A percentile compares a stretch with the other conserved stretches of the same genome.
phyloP scores from a whole-genome alignment of 495 filamentous ascomycete species.

The Neurospora intermedia region DNA sequence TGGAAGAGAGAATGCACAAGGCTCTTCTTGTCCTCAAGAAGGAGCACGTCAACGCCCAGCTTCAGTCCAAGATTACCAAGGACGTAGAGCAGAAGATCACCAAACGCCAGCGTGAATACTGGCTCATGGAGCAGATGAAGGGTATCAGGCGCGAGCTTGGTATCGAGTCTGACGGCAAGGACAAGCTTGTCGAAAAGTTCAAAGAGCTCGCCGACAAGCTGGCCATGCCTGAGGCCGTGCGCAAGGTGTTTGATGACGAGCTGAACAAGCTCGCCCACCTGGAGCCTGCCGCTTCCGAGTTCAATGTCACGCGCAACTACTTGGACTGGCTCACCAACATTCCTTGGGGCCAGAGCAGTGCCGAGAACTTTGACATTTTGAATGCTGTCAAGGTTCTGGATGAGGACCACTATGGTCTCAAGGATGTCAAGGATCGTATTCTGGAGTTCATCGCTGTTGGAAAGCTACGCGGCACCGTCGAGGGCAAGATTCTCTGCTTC shows the following conservation, averaged over 20 bases:
- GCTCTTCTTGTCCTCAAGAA: slow-evolving; percentile 89
- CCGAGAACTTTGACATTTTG: slow-evolving; percentile 91
- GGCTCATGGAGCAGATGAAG: slow-evolving; percentile 99
- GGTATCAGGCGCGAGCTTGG: slow-evolving; percentile 94
- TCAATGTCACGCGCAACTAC: slow-evolving; percentile 99
- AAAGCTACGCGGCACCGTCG: slow-evolving; percentile 91
- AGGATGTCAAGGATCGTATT: slow-evolving; percentile 98
- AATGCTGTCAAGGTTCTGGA: slow-evolving; percentile 86
- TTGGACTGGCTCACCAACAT: slow-evolving; percentile 98
- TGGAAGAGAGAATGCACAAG: slow-evolving; percentile 83
- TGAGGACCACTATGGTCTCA: slow-evolving; percentile 93
- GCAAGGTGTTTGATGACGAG: slow-evolving; percentile 97
- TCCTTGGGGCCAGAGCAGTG: slow-evolving; percentile 91
- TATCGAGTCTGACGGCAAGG: slow-evolving; percentile 94
- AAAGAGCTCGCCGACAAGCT: slow-evolving; percentile 89
- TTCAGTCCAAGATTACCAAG: slow-evolving; percentile 95
- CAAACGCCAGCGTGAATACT: slow-evolving; percentile 96
- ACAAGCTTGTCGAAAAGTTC: slow-evolving; percentile 95
- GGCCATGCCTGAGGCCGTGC: slow-evolving; percentile 92
- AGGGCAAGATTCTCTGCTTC: slow-evolving; percentile 97
- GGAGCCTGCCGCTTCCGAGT: slow-evolving; percentile 91
- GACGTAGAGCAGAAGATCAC: slow-evolving; percentile 97
- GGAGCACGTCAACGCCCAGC: slow-evolving; percentile 93
- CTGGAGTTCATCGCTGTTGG: slow-evolving; percentile 98
- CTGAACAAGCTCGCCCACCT: slow-evolving; percentile 92